These are phyloP conservation scores for Pilobolus umbonatus DNA, from an alignment of 192 early-diverging fungal species.

Conservation along the genomic window DNA sequence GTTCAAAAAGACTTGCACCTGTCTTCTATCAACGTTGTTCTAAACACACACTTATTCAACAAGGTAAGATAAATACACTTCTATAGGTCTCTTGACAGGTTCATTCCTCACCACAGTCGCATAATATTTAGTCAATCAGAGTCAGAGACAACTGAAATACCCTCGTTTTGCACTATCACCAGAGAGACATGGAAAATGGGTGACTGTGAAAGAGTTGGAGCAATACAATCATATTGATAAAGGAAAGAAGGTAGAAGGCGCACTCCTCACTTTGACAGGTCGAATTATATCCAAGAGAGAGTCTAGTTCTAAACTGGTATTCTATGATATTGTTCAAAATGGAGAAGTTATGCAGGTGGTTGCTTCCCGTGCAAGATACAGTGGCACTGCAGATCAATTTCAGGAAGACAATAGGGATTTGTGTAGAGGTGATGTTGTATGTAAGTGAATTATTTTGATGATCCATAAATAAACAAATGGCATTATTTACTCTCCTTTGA, in stretches of 20 bases:
- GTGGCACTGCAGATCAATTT: constrained; percentile 40
- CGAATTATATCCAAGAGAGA: constrained; percentile 65
- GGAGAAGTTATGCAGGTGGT: constrained; percentile 62
- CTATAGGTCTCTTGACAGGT: too few species aligned
- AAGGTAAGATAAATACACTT: too few species aligned
- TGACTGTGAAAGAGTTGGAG: constrained; percentile 13
- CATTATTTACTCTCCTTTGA: neutral
- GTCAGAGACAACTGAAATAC: too few species aligned
- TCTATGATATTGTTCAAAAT: constrained; percentile 65
- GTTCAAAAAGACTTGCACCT: too few species aligned
- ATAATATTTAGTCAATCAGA: too few species aligned
- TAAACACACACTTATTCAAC: too few species aligned
- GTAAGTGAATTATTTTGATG: constrained; percentile 26
- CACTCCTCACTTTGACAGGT: constrained; percentile 38
- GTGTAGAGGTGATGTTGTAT: constrained; percentile 61
- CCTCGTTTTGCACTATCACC: constrained; percentile 11
- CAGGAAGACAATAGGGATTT: constrained; percentile 36
- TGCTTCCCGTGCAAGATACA: constrained; percentile 43
- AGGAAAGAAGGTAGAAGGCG: constrained; percentile 8
- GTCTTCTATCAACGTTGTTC: too few species aligned
- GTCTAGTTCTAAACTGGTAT: constrained; percentile 67
- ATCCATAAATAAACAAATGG: neutral
- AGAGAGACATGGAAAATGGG: constrained; percentile 9
- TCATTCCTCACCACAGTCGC: too few species aligned
- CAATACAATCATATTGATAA: neutral